These are phyloP conservation scores for Wallacemonas sp. DNA, from an alignment of 208 protist species.

Conservation along the genomic window DNA sequence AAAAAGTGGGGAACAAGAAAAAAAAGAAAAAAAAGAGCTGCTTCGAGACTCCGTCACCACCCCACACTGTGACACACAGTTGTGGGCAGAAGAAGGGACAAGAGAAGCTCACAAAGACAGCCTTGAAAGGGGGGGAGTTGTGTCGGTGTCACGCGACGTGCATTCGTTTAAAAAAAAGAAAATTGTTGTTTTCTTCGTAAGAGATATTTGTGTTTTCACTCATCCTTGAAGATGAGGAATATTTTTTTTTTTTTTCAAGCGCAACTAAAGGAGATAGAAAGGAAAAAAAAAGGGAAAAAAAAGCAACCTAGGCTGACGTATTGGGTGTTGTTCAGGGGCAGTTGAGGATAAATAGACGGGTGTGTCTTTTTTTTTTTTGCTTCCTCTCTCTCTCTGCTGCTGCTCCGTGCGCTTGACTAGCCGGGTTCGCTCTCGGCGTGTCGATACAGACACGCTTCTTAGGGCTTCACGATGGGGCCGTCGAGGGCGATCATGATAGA, in stretches of 20 bases:
- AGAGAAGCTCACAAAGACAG: background rate
- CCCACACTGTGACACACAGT: background rate
- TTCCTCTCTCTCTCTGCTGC: slow-evolving; percentile 15
- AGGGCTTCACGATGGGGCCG: slow-evolving; percentile 64
- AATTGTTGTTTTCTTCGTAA: background rate
- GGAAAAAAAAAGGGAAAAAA: slow-evolving; percentile 8
- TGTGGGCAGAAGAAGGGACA: background rate
- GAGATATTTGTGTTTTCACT: too few relatives aligned
- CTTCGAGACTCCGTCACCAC: background rate
- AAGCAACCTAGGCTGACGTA: background rate
- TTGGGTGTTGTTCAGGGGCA: background rate
- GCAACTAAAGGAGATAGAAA: background rate
- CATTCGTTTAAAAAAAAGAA: background rate
- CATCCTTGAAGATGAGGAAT: too few relatives aligned
- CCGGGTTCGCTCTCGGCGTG: background rate
- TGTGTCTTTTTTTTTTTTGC: background rate
- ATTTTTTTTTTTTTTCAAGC: background rate
- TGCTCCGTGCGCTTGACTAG: too few relatives aligned
- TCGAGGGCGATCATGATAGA: slow-evolving; percentile 59
- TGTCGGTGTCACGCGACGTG: background rate
- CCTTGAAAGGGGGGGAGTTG: background rate
- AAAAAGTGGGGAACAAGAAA: background rate
- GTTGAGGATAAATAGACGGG: slow-evolving; percentile 12
- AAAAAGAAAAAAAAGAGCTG: background rate
- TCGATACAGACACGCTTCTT: background rate